Percentiles rank a stretch among this genome's conserved stretches.
Conservation (phyloP, 192 early-diverging fungal species). For the Coemansia sp. region DNA sequence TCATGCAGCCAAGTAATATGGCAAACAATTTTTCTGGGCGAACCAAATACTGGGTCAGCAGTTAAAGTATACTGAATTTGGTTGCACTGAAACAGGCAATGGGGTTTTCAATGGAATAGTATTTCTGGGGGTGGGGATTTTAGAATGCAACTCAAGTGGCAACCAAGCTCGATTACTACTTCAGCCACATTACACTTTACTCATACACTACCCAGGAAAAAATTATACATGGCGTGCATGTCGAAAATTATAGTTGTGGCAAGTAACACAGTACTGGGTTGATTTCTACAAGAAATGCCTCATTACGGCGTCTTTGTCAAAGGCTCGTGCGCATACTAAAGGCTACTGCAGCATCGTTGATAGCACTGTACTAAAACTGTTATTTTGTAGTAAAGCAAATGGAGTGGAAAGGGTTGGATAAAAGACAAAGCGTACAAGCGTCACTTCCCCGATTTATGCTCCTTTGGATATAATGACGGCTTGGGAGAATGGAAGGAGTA, state of each 20-base stretch:
- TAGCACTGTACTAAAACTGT: too few relatives aligned
- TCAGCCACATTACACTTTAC: constrained; percentile 5
- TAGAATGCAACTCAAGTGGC: neutral
- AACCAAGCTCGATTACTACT: constrained; percentile 17
- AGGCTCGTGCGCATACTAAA: too few relatives aligned
- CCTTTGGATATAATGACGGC: neutral
- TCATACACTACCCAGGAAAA: neutral
- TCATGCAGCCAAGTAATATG: neutral
- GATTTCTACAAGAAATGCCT: neutral
- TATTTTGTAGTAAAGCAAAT: too few relatives aligned
- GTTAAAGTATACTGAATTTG: neutral
- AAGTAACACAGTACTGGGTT: neutral
- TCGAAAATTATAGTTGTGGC: too few relatives aligned
- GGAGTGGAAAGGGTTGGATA: too few relatives aligned
- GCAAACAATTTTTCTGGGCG: neutral
- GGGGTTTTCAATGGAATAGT: too few relatives aligned
- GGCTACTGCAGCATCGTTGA: too few relatives aligned
- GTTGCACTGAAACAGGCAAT: too few relatives aligned
- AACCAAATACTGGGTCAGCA: neutral
- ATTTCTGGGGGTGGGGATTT: neutral
- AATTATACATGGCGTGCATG: too few relatives aligned
- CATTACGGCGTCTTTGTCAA: too few relatives aligned
- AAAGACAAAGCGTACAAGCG: too few relatives aligned
- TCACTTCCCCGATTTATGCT: neutral
- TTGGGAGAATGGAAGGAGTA: constrained; percentile 2